Conservation (phyloP, 768 basidiomycete species). For the Kwoniella dendrophila region DNA sequence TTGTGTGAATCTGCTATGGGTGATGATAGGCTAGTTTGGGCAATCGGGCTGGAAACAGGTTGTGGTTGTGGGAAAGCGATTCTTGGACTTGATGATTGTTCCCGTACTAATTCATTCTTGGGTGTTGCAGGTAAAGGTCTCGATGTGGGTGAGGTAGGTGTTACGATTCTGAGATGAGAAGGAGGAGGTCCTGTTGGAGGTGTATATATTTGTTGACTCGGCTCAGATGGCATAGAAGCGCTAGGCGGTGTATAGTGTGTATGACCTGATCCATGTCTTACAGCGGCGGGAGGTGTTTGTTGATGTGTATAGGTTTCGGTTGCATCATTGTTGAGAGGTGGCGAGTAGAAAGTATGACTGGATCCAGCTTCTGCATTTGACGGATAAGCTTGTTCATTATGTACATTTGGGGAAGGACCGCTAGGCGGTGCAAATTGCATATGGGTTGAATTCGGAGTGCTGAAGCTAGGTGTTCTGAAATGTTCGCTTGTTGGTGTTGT, state of each 20-base stretch:
- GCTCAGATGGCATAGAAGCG: not conserved
- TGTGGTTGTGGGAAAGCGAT: not conserved
- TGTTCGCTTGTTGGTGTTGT: slow-evolving; percentile 1
- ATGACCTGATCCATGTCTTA: slow-evolving; percentile 10
- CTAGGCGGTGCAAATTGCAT: slow-evolving; percentile 10
- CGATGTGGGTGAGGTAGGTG: slow-evolving; percentile 10
- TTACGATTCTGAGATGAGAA: slow-evolving; percentile 18
- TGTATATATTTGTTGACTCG: slow-evolving; percentile 11
- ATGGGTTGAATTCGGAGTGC: slow-evolving; percentile 8
- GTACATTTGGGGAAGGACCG: not conserved
- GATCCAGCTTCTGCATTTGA: not conserved
- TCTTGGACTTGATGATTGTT: slow-evolving; percentile 4
- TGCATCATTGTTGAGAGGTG: no score
- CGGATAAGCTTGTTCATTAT: slow-evolving; percentile 1
- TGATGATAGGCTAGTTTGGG: not conserved
- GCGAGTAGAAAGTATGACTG: not conserved
- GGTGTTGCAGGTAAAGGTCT: slow-evolving; percentile 20
- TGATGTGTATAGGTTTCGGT: not conserved
- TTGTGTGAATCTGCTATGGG: slow-evolving; percentile 2
- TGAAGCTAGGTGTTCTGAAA: slow-evolving; percentile 2
- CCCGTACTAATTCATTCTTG: not conserved
- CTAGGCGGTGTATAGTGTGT: slow-evolving; percentile 3
- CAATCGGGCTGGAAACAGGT: not conserved
- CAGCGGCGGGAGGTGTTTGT: not conserved
- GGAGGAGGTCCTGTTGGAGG: slow-evolving; percentile 40